These are phyloP conservation scores for Tetracladium maxilliforme DNA, from an alignment of 2,329 filamentous ascomycete genomes.

Conservation along the genomic window DNA sequence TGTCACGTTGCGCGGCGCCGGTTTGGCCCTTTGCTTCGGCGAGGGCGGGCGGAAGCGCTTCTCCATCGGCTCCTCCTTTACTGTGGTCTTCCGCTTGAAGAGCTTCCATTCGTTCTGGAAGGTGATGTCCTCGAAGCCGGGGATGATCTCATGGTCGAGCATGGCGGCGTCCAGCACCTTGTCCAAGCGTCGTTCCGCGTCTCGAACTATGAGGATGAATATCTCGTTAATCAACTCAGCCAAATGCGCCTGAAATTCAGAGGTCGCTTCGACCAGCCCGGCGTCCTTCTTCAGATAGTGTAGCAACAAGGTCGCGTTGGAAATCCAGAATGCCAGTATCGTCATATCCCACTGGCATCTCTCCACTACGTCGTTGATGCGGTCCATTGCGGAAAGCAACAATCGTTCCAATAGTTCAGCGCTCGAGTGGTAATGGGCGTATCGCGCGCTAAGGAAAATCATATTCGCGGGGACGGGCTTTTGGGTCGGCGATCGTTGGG, in stretches of 20 bases:
- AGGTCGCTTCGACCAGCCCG: slow-evolving; percentile 65
- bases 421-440: slow-evolving; percentile 92
- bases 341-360: slow-evolving; percentile 98
- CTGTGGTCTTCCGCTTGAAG: slow-evolving; percentile 80
- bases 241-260: slow-evolving; percentile 83
- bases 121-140: slow-evolving; percentile 88
- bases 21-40: slow-evolving; percentile 81
- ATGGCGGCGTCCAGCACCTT: slow-evolving; percentile 88
- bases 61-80: slow-evolving; percentile 80
- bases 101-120: slow-evolving; percentile 99
- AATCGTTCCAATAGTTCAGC: slow-evolving; percentile 69
- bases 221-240: slow-evolving; percentile 96
- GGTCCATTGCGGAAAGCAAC: slow-evolving; percentile 77
- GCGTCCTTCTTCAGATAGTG: slow-evolving; percentile 94
- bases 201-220: slow-evolving; percentile 91
- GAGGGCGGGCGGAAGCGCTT: slow-evolving; percentile 87
- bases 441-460: slow-evolving; percentile 86
- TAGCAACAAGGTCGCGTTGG: slow-evolving; percentile 85
- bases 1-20: slow-evolving; percentile 87
- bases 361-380: slow-evolving; percentile 96
- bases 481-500: slow-evolving; percentile 87
- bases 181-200: slow-evolving; percentile 90
- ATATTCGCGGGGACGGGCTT: slow-evolving; percentile 97
- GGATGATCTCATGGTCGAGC: slow-evolving; percentile 96
- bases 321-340: slow-evolving; percentile 96